A percentile compares a stretch with the other conserved stretches of the same genome.
phyloP scores from a whole-genome alignment of 768 basidiomycete genomes.

The Auricularia sp. region DNA sequence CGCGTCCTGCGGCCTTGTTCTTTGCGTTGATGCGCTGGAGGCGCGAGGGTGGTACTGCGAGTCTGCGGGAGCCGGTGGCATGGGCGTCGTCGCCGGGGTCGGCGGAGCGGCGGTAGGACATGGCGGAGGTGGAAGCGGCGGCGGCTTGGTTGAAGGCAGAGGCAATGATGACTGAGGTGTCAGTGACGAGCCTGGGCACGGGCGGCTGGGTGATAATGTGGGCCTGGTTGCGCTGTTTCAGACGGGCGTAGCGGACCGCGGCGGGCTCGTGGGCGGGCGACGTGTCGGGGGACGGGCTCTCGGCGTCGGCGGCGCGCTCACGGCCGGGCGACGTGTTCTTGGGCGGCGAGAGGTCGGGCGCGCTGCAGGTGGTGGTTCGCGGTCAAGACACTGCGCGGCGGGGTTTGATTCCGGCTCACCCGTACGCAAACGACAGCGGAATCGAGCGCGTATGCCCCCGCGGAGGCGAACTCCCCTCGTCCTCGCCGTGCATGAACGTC shows the following conservation, averaged over 20 bases:
- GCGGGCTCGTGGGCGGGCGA: conserved; percentile 19
- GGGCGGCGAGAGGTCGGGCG: conserved; percentile 8
- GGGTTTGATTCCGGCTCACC: conserved; percentile 39
- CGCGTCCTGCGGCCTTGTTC: conserved; percentile 11
- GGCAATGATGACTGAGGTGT: conserved; percentile 82
- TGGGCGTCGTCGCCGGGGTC: conserved; percentile 66
- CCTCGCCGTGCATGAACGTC: conserved; percentile 59
- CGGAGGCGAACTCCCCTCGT: conserved; percentile 25
- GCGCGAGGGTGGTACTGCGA: conserved; percentile 52
- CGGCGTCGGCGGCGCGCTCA: conserved; percentile 28
- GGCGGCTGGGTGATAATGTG: conserved; percentile 29
- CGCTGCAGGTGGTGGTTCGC: conserved; percentile 6
- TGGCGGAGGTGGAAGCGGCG: conserved; percentile 19
- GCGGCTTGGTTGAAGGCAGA: conserved; percentile 65
- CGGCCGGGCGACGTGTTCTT: conserved; percentile 27
- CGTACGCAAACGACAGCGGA: conserved; percentile 60
- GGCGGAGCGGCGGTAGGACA: conserved; percentile 37
- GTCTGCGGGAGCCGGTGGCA: conserved; percentile 43
- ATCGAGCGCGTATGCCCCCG: conserved; percentile 28
- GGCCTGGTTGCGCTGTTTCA: conserved; percentile 32
- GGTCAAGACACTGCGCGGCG: conserved; percentile 40
- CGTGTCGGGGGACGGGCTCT: conserved; percentile 10
- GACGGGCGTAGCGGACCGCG: conserved; percentile 37
- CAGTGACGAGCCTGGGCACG: conserved; percentile 58
- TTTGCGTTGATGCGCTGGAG: conserved; percentile 11